A percentile compares a stretch with the other conserved stretches of the same genome.
Evolutionary conservation across 2,329 filamentous ascomycete species (phyloP).

Genomic region (Ophiocordyceps australis): DNA sequence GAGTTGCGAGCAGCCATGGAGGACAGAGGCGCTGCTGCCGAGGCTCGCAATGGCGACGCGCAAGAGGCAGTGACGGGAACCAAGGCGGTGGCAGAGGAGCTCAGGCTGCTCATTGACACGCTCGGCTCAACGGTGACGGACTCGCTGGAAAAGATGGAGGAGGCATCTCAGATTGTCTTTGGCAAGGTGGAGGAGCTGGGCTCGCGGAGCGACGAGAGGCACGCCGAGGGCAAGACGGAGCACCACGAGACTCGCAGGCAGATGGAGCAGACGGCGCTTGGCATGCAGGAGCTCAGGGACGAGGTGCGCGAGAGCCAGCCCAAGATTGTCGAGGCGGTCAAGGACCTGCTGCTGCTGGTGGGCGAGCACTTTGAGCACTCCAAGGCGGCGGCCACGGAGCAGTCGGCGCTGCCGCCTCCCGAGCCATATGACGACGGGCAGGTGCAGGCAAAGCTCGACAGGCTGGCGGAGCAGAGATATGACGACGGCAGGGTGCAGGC

Average conservation of each 20-base stretch:
- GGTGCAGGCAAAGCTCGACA: constrained; percentile 10
- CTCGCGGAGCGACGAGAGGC: constrained; percentile 55
- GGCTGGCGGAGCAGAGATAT: constrained; percentile 29
- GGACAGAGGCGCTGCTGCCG: constrained; percentile 52
- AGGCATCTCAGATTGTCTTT: constrained; percentile 77
- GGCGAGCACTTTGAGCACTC: constrained; percentile 81
- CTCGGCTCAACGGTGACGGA: constrained; percentile 68
- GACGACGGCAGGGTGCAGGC: constrained; percentile 22
- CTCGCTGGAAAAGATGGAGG: constrained; percentile 69
- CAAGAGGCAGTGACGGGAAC: constrained; percentile 57
- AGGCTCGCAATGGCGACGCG: constrained; percentile 55
- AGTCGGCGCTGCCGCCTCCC: constrained; percentile 32
- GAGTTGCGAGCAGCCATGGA: constrained; percentile 62
- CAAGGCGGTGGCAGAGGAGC: constrained; percentile 69
- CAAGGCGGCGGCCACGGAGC: constrained; percentile 40
- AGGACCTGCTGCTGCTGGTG: constrained; percentile 69
- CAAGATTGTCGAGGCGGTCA: constrained; percentile 70
- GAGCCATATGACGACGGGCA: constrained; percentile 26
- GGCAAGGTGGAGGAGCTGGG: constrained; percentile 65
- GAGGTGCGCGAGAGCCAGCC: constrained; percentile 73
- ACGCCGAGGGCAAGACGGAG: constrained; percentile 56
- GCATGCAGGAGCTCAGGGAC: constrained; percentile 58
- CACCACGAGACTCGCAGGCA: constrained; percentile 72
- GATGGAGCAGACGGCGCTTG: constrained; percentile 53
- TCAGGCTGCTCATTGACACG: constrained; percentile 72